Evolutionary conservation across 495 filamentous ascomycete genomes (phyloP), one percentile per base, ranked within the genome.

Genomic region (Podospora tetraspora): DNA sequence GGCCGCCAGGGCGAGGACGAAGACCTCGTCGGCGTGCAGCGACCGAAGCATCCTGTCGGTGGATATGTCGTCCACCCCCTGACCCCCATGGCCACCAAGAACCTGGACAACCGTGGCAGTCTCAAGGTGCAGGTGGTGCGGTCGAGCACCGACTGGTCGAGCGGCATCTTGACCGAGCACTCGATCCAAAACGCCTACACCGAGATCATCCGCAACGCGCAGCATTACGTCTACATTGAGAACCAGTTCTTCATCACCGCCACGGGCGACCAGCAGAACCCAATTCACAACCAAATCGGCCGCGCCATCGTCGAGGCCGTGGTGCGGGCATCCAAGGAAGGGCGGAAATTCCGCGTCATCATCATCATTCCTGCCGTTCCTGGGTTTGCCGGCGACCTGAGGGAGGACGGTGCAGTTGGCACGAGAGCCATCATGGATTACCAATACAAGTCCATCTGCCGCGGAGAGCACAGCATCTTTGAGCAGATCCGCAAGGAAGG

Each of bases 211-310:
- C 80, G 87, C 27, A 90, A 90, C 63, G 94, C 94, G 0, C 78
- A 94, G 78, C 92, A 97, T 75, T 97, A 89, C 74, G 90, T 98
- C 60, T 98, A 98, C 79, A 97, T 97, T 69, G 94, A 97, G 77
- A 98, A 98, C 72, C 94, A 98, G 71, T 97, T 97, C 82, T 97
- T 98, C 84, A 95, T 96, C 73, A 96, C 94, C 12, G 93, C 94
- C 10, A 98, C 94, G 1, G 93, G 94, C 13, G 90, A 94, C 27
- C 75, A 96, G 43, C 94, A 97, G 78, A 77, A 80, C 0, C 94
- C 94, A 1, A 87, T 97, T 60, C 88, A 92, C 74, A 99, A 99
- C 77, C 89, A 86, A 16, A 90, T 97, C 66, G 95, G 95, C 8
- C 82, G 82, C 13, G 87, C 95, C 10, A 96, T 99, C 60, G 95